phyloP scores from a whole-genome alignment of 2,329 filamentous ascomycete species.

The Coniella lustricola region DNA sequence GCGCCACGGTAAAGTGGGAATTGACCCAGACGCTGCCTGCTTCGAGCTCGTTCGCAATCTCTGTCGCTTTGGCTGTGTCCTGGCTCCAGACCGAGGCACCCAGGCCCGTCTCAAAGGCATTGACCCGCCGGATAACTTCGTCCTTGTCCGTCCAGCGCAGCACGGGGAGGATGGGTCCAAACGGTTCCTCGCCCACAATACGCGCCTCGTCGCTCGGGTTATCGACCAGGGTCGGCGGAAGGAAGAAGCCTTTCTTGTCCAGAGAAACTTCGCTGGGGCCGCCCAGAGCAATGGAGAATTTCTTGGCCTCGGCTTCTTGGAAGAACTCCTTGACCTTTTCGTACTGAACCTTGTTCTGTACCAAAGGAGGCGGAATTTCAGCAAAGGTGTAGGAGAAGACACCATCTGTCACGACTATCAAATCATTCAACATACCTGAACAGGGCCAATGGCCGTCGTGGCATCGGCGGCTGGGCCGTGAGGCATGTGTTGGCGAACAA shows the following conservation, averaged over 20 bases:
- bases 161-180: slow-evolving; percentile 37
- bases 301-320: slow-evolving; percentile 38
- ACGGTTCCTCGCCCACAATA: slow-evolving; percentile 49
- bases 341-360: slow-evolving; percentile 51
- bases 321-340: slow-evolving; percentile 46
- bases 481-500: slow-evolving; percentile 31
- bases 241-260: slow-evolving; percentile 39
- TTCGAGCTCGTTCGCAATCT: slow-evolving; percentile 39
- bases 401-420: too few species aligned
- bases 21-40: slow-evolving; percentile 51
- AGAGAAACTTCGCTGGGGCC: slow-evolving; percentile 30
- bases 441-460: slow-evolving; percentile 40
- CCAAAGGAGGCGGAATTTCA: neutral
- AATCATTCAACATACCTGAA: slow-evolving; percentile 25
- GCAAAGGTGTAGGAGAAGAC: neutral
- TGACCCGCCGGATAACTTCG: slow-evolving; percentile 38
- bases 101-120: slow-evolving; percentile 42
- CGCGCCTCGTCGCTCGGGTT: slow-evolving; percentile 48
- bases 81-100: slow-evolving; percentile 46
- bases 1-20: slow-evolving; percentile 29
- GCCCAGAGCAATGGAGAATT: slow-evolving; percentile 38
- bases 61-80: slow-evolving; percentile 37
- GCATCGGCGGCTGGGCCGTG: slow-evolving; percentile 35
- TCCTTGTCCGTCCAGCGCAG: slow-evolving; percentile 36
- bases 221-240: slow-evolving; percentile 53